Percentiles rank a stretch among this genome's conserved stretches.
phyloP scores from a whole-genome alignment of 345 rosid genomes.

The Populus simonii region DNA sequence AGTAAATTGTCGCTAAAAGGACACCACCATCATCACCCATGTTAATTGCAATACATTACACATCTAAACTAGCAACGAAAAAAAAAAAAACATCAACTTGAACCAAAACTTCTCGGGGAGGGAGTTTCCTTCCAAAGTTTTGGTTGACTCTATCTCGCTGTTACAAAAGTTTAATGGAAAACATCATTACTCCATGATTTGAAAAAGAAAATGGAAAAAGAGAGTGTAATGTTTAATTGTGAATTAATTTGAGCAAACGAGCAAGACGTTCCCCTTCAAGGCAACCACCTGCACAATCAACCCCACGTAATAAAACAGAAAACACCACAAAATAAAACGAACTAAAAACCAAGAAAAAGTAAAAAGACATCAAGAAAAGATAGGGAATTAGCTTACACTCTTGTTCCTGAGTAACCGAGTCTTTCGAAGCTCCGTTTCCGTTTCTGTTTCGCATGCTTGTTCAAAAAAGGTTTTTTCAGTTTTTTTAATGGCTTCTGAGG shows the following conservation, averaged over 20 bases:
- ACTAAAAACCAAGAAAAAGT: not conserved
- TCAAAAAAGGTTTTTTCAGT: too few relatives aligned
- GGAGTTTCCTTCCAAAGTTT: slow-evolving; percentile 39
- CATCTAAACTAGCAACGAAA: not conserved
- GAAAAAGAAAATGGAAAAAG: not conserved
- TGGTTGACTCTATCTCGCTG: slow-evolving; percentile 54
- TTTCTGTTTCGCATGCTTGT: slow-evolving; percentile 18
- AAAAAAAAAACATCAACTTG: slow-evolving; percentile 28
- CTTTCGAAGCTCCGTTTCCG: not conserved
- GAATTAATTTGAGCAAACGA: slow-evolving; percentile 48
- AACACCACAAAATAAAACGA: not conserved
- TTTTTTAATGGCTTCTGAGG: not conserved
- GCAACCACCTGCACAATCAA: slow-evolving; percentile 23
- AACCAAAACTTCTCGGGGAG: slow-evolving; percentile 76
- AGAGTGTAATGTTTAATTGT: slow-evolving; percentile 30
- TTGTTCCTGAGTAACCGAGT: slow-evolving; percentile 10
- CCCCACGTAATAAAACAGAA: not conserved
- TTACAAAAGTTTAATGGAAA: not conserved
- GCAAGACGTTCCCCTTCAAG: slow-evolving; percentile 58
- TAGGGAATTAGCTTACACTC: slow-evolving; percentile 12
- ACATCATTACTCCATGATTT: not conserved
- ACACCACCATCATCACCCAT: not conserved
- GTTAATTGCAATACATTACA: not conserved
- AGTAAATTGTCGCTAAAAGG: slow-evolving; percentile 64
- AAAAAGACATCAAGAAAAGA: not conserved